Evolutionary conservation across 768 basidiomycete species (phyloP).

Genomic region (Kondoa subrosea): DNA sequence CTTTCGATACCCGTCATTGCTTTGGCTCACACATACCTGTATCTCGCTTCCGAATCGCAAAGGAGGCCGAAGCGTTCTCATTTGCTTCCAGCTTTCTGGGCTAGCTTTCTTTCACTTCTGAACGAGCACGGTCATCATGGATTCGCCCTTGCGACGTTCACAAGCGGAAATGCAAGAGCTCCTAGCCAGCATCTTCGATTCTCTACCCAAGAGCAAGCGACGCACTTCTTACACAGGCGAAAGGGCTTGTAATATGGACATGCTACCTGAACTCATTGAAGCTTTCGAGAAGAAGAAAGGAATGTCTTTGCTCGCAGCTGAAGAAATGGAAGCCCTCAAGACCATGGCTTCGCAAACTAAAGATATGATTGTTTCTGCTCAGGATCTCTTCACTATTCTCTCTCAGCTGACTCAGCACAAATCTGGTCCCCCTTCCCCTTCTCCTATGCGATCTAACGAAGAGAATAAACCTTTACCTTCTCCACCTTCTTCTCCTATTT

Average conservation of each 20-base stretch:
- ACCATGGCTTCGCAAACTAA: neutral
- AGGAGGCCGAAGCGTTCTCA: too few relatives aligned
- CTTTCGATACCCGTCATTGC: too few relatives aligned
- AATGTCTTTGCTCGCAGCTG: neutral
- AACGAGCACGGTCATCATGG: too few relatives aligned
- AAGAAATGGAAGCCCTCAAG: neutral
- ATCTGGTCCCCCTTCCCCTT: neutral
- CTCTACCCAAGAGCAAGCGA: neutral
- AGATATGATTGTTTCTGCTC: neutral
- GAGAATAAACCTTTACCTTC: neutral
- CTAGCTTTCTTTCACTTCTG: too few relatives aligned
- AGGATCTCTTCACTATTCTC: neutral
- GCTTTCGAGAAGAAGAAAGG: neutral
- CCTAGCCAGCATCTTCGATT: neutral
- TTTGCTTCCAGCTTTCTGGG: too few relatives aligned
- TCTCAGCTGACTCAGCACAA: neutral
- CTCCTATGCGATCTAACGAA: neutral
- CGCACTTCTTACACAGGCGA: neutral
- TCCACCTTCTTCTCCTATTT: conserved; percentile 1
- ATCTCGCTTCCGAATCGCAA: too few relatives aligned
- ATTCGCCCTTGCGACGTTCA: neutral
- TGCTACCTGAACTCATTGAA: neutral
- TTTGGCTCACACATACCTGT: too few relatives aligned
- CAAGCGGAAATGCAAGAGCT: neutral
- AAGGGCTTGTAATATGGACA: neutral